Percentiles rank a stretch among this genome's conserved stretches.
Evolutionary conservation across 2,329 filamentous ascomycete genomes (phyloP).

Genomic region (Diaporthe batatas): DNA sequence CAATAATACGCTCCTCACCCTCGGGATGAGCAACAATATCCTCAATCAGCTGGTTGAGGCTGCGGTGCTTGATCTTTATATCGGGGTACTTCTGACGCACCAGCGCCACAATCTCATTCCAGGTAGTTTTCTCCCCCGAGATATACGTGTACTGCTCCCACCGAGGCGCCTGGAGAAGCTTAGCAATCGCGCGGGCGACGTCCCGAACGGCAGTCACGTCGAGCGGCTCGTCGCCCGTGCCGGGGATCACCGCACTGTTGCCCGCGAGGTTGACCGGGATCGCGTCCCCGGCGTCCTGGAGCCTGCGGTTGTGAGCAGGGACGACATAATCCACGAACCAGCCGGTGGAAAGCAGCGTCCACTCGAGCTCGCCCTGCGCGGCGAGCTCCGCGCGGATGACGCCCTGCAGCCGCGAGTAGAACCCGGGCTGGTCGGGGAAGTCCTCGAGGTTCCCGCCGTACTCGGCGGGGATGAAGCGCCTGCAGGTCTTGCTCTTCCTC

Average conservation of each 20-base stretch:
- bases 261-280: not conserved
- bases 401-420: not conserved
- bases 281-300: not conserved
- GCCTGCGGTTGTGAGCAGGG: not conserved
- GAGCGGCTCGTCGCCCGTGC: not conserved
- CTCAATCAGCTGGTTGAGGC: not conserved
- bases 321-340: slow-evolving; percentile 7
- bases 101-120: not conserved
- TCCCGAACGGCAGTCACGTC: not conserved
- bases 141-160: not conserved
- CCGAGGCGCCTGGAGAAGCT: not conserved
- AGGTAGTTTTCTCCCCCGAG: not conserved
- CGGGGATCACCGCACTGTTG: not conserved
- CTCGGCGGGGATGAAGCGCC: not conserved
- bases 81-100: not conserved
- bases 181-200: not conserved
- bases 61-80: not conserved
- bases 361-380: slow-evolving; percentile 2
- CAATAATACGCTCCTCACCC: not conserved
- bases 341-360: not conserved
- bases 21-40: not conserved
- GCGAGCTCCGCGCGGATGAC: slow-evolving; percentile 1
- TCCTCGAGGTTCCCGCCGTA: slow-evolving; percentile 12
- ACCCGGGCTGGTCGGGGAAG: slow-evolving; percentile 5
- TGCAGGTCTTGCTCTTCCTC: not conserved